These are phyloP conservation scores for Raphanus sativus DNA, from an alignment of 345 rosid genomes.

Conservation along the genomic window DNA sequence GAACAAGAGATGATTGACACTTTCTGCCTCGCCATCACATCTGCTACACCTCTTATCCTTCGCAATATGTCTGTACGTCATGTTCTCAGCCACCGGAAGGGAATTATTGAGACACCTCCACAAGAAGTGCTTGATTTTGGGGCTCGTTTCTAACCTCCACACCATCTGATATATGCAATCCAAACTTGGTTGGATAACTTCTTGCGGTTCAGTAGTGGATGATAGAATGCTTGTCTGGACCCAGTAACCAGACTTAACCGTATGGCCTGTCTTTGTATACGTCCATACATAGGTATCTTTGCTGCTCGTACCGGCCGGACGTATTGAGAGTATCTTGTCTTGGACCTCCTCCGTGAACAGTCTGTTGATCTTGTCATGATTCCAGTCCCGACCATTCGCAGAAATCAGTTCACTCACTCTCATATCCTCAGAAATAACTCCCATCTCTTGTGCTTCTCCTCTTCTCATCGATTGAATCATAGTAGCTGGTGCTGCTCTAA, in stretches of 20 bases:
- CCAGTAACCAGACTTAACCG: not conserved
- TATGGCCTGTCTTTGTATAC: not conserved
- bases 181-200: not conserved
- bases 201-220: not conserved
- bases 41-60: too few species aligned
- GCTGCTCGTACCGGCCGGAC: not conserved
- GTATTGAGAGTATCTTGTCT: too few species aligned
- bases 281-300: not conserved
- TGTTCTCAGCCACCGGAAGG: too few species aligned
- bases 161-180: not conserved
- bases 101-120: not conserved
- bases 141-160: not conserved
- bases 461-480: too few species aligned
- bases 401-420: too few species aligned
- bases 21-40: too few species aligned
- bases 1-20: too few species aligned
- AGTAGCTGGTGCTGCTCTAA: not conserved
- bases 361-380: too few species aligned
- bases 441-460: too few species aligned
- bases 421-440: too few species aligned
- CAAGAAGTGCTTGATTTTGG: not conserved
- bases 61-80: too few species aligned
- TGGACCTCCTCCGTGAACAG: not conserved
- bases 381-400: too few species aligned
- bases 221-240: not conserved